Base-by-base conservation (phyloP, 768 basidiomycete genomes). In the Coprinopsis strossmayeri region DNA sequence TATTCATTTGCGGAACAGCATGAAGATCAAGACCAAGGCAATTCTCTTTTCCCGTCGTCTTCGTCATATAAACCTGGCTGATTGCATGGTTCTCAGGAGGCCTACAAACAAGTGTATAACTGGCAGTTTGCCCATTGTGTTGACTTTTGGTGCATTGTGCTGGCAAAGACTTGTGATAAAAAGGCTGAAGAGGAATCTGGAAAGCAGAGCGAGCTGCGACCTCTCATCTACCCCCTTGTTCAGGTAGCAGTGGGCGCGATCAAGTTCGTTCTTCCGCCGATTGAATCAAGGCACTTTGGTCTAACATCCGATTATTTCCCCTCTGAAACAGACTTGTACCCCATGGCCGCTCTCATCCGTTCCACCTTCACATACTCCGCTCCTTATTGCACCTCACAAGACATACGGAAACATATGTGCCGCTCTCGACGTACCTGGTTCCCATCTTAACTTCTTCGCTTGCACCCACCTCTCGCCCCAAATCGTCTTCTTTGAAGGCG, bases 51-150 rank as follows among this genome's bases (percentile, higher is more conserved):
- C 30, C 3, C 15, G 21, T 45, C 21, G 34, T 46, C 38, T 40
- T 20, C 44, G 27, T 39, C 1, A 46, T 32, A 13, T 40, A 15
- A 7, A 7, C 15, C 15, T 7, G 15, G 9, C 30, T 32, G 30
- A 15, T 7, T 7, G 30, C 15, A 32, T 32, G 30, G 7, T 15
- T 23, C 51, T 18, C 63, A 91, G 85, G 93, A 98, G 56, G 83
- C 91, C 7, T 94, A 87, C 69, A 86, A 85, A 64, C 84, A 87
- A 57, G 95, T 99, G 18, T 96, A 99, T 68, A 99, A 97, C 68
- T 99, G 96, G 96, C 96, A 97, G 68, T 97, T 86, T 56, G 87
- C 85, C 2, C 96, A 99, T 63, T 90, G 83, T 50, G 71, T 99
- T 55, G 96, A 99, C 70, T 98, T 98, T 59, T 99, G 96, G 96